Percentiles rank a stretch among this genome's conserved stretches.
Conservation (phyloP, 2,329 filamentous ascomycete genomes). For the Paraconiothyrium sp. region DNA sequence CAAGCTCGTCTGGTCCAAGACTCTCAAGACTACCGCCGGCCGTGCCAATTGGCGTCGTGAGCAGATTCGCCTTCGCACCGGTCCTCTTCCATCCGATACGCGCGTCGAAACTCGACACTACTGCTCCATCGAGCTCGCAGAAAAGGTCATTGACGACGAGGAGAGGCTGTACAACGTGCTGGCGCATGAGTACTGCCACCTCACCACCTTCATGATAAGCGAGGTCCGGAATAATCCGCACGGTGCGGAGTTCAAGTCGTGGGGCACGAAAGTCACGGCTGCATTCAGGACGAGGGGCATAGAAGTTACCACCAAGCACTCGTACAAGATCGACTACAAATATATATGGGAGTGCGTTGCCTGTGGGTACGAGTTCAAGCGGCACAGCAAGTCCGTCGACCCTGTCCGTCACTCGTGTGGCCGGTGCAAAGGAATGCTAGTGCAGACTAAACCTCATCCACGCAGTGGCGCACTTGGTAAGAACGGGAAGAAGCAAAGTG, state of each 20-base stretch:
- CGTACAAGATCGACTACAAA: constrained; percentile 90
- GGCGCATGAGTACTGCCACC: constrained; percentile 96
- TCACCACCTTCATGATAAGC: constrained; percentile 89
- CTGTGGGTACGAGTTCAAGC: constrained; percentile 78
- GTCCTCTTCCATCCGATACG: constrained; percentile 33
- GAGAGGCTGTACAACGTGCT: constrained; percentile 84
- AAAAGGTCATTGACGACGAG: constrained; percentile 82
- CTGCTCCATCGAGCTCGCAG: constrained; percentile 85
- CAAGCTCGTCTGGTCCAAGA: constrained; percentile 77
- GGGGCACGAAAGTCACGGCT: constrained; percentile 63
- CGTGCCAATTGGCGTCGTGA: constrained; percentile 61
- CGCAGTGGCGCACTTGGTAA: constrained; percentile 51
- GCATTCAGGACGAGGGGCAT: constrained; percentile 71
- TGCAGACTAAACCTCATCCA: constrained; percentile 83
- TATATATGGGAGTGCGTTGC: constrained; percentile 82
- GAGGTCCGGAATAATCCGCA: constrained; percentile 80
- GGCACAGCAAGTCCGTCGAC: constrained; percentile 89
- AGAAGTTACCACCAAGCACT: constrained; percentile 87
- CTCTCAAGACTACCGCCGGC: constrained; percentile 81
- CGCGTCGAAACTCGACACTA: constrained; percentile 61
- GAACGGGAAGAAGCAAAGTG: constrained; percentile 43
- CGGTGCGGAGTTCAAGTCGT: constrained; percentile 83
- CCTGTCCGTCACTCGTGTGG: constrained; percentile 77
- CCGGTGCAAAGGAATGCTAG: constrained; percentile 71
- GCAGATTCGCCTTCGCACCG: constrained; percentile 48